Percentiles rank a stretch among this genome's conserved stretches.
Evolutionary conservation across 345 rosid genomes (phyloP).

Genomic region (Odontarrhena argentea): DNA sequence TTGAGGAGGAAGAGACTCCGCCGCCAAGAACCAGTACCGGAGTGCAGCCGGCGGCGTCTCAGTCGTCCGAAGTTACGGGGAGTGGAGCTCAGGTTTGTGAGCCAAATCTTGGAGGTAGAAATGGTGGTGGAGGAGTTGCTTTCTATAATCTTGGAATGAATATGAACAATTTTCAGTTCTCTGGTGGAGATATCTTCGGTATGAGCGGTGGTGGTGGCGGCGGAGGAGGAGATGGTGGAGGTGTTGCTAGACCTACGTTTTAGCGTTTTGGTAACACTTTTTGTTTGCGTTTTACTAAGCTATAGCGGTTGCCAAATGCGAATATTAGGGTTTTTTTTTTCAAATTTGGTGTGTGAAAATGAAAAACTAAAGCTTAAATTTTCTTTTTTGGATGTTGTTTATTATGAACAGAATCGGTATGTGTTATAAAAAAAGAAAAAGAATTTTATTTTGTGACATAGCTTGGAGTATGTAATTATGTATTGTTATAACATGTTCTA

Average conservation of each 20-base stretch:
- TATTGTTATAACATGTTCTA: conserved; percentile 7
- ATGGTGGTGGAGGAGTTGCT: conserved; percentile 44
- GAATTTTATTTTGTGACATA: conserved; percentile 17
- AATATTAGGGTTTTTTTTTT: conserved; percentile 29
- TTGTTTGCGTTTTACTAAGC: conserved; percentile 28
- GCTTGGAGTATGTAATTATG: not conserved
- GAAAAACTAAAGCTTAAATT: not conserved
- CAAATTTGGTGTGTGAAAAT: conserved; percentile 26
- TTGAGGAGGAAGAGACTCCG: conserved; percentile 50
- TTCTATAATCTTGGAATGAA: conserved; percentile 61
- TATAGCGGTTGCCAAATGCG: conserved; percentile 26
- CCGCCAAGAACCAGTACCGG: conserved; percentile 38
- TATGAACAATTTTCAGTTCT: conserved; percentile 53
- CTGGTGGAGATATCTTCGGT: conserved; percentile 55
- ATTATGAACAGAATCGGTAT: conserved; percentile 21
- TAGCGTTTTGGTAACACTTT: conserved; percentile 42
- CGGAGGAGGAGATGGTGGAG: conserved; percentile 26
- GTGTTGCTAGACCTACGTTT: conserved; percentile 52
- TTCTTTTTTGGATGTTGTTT: conserved; percentile 22
- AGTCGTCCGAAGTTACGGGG: conserved; percentile 42
- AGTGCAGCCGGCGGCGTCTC: conserved; percentile 43
- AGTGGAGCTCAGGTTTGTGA: conserved; percentile 34
- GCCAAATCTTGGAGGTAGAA: conserved; percentile 33
- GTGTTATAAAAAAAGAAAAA: conserved; percentile 1
- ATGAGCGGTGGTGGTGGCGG: conserved; percentile 41